These are phyloP conservation scores for Pterulicium gracile DNA, from an alignment of 1,284 basidiomycete genomes.

Conservation along the genomic window DNA sequence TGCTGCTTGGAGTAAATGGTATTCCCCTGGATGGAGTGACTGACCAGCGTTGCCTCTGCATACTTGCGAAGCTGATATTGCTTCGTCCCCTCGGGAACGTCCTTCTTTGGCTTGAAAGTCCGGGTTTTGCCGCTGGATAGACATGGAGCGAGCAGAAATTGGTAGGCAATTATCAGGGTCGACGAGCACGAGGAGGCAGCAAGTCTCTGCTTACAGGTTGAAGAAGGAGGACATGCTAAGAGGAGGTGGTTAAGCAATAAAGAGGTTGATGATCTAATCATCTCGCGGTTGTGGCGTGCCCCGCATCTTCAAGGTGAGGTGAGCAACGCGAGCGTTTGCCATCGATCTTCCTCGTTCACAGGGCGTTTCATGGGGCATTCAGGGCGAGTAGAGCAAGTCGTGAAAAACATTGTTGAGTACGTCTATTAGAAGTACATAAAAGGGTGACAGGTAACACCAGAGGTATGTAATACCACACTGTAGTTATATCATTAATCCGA, in stretches of 20 bases:
- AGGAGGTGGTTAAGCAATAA: not conserved
- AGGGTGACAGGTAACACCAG: too few species aligned
- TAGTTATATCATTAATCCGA: too few species aligned
- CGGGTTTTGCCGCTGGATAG: constrained; percentile 69
- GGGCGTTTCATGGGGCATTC: too few species aligned
- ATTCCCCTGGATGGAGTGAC: constrained; percentile 13
- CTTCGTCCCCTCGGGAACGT: constrained; percentile 92
- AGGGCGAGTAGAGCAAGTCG: too few species aligned
- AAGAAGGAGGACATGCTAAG: constrained; percentile 74
- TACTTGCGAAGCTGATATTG: constrained; percentile 96
- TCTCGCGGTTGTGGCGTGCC: too few species aligned
- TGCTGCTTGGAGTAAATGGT: not conserved
- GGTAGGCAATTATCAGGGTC: constrained; percentile 8
- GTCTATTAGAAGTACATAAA: too few species aligned
- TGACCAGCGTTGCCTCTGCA: constrained; percentile 90
- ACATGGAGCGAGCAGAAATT: constrained; percentile 6
- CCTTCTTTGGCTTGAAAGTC: constrained; percentile 95
- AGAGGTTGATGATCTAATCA: not conserved
- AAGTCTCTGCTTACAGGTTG: constrained; percentile 49
- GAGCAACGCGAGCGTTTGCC: too few species aligned
- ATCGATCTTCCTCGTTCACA: too few species aligned
- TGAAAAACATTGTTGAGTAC: too few species aligned
- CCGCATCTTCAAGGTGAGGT: too few species aligned
- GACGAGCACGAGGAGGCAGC: constrained; percentile 3
- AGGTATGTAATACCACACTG: too few species aligned